A percentile compares a stretch with the other conserved stretches of the same genome.
Conservation (phyloP, 768 basidiomycete species). For the Tricholoma flavovirens region DNA sequence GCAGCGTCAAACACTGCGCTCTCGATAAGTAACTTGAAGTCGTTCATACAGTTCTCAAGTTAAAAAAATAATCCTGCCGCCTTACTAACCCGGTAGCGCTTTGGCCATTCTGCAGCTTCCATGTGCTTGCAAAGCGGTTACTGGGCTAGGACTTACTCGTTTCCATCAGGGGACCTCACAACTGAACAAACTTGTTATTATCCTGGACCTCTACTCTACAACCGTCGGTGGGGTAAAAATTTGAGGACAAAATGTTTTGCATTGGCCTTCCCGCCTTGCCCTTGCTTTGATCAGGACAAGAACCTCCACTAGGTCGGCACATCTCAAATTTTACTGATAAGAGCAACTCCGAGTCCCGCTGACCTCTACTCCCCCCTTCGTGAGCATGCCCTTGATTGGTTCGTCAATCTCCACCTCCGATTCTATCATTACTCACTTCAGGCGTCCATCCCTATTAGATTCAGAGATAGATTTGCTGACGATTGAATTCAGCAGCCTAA, state of each 20-base stretch:
- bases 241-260: not conserved
- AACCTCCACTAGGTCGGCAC: not conserved
- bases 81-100: not conserved
- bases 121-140: too few species aligned
- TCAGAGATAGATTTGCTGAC: not conserved
- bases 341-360: not conserved
- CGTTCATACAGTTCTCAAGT: too few species aligned
- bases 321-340: not conserved
- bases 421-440: not conserved
- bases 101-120: not conserved
- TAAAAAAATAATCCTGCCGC: too few species aligned
- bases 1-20: too few species aligned
- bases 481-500: not conserved
- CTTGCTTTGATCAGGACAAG: constrained; percentile 1
- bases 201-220: not conserved
- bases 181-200: not conserved
- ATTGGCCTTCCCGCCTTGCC: not conserved
- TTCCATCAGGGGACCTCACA: not conserved
- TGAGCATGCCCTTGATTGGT: not conserved
- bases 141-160: too few species aligned
- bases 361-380: not conserved
- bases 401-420: not conserved
- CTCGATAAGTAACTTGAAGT: too few species aligned
- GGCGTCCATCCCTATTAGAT: not conserved
- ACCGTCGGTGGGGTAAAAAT: not conserved